Evolutionary conservation across 495 filamentous ascomycete genomes (phyloP).

Genomic region (Hypoxylon perforatum): DNA sequence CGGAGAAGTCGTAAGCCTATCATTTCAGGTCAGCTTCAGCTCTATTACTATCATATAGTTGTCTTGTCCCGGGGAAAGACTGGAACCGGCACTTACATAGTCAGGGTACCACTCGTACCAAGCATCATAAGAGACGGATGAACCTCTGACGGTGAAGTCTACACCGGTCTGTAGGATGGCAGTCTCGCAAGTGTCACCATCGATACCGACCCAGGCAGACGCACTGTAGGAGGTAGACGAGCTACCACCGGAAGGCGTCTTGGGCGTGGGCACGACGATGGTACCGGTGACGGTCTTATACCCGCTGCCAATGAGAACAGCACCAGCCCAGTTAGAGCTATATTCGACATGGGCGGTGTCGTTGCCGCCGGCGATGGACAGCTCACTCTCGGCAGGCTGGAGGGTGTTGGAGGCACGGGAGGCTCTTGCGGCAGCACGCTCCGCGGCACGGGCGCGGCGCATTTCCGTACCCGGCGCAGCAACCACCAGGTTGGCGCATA

Average conservation of each 20-base stretch:
- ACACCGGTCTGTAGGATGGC: slow-evolving; percentile 72
- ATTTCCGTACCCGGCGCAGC: slow-evolving; percentile 28
- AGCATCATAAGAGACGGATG: slow-evolving; percentile 57
- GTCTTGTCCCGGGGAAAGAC: neutral
- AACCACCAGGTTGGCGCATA: slow-evolving; percentile 35
- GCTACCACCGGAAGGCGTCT: slow-evolving; percentile 54
- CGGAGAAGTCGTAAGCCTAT: slow-evolving; percentile 64
- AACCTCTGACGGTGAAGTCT: slow-evolving; percentile 61
- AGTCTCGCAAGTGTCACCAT: slow-evolving; percentile 66
- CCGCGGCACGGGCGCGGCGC: slow-evolving; percentile 25
- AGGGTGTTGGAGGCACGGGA: slow-evolving; percentile 34
- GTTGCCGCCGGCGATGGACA: slow-evolving; percentile 21
- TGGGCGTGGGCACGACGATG: slow-evolving; percentile 66
- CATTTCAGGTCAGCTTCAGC: slow-evolving; percentile 11
- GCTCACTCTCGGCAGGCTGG: slow-evolving; percentile 24
- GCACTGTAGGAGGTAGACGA: slow-evolving; percentile 57
- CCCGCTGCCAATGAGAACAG: slow-evolving; percentile 62
- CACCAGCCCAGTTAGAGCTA: slow-evolving; percentile 70
- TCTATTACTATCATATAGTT: neutral
- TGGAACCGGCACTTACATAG: neutral
- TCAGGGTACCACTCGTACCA: slow-evolving; percentile 72
- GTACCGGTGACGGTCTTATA: slow-evolving; percentile 66
- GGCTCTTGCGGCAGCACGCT: slow-evolving; percentile 25
- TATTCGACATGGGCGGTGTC: slow-evolving; percentile 50
- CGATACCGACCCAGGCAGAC: slow-evolving; percentile 73